phyloP scores from a whole-genome alignment of 2,329 filamentous ascomycete genomes.

The Neospermospora avenae region DNA sequence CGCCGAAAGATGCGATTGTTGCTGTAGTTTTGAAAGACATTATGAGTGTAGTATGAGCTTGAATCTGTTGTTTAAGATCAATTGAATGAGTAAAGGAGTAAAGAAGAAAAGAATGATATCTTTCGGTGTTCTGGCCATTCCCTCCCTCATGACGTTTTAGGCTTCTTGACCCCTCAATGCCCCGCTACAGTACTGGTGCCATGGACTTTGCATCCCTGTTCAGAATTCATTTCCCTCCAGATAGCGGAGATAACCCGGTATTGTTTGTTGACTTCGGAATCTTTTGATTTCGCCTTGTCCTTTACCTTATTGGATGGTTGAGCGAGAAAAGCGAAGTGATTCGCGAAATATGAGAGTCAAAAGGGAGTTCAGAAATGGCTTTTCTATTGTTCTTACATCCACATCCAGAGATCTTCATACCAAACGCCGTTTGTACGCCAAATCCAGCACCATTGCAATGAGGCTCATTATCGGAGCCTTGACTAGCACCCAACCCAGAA shows the following conservation, averaged over 20 bases:
- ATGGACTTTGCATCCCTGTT: slow-evolving; percentile 21
- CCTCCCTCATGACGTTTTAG: slow-evolving; percentile 28
- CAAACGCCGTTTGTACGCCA: slow-evolving; percentile 34
- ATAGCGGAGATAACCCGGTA: slow-evolving; percentile 27
- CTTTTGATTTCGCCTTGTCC: not conserved
- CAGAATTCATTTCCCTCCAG: slow-evolving; percentile 18
- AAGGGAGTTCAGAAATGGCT: not conserved
- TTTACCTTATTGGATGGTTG: not conserved
- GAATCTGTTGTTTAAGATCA: not conserved
- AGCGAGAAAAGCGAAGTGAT: not conserved
- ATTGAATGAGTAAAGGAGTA: not conserved
- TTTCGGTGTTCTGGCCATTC: not conserved
- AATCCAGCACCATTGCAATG: slow-evolving; percentile 28
- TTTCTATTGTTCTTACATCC: slow-evolving; percentile 9
- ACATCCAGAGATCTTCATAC: slow-evolving; percentile 7
- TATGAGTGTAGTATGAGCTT: slow-evolving; percentile 25
- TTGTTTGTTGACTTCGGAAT: slow-evolving; percentile 14
- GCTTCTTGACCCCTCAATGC: slow-evolving; percentile 27
- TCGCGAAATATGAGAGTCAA: not conserved
- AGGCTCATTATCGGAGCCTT: slow-evolving; percentile 9
- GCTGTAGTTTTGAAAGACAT: slow-evolving; percentile 90
- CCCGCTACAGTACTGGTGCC: slow-evolving; percentile 13
- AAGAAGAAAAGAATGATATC: not conserved
- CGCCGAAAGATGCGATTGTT: slow-evolving; percentile 87
- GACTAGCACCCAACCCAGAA: not conserved